These are phyloP conservation scores for Flaveria ramosissima DNA, from an alignment of 129 eudicot genomes.

Conservation along the genomic window DNA sequence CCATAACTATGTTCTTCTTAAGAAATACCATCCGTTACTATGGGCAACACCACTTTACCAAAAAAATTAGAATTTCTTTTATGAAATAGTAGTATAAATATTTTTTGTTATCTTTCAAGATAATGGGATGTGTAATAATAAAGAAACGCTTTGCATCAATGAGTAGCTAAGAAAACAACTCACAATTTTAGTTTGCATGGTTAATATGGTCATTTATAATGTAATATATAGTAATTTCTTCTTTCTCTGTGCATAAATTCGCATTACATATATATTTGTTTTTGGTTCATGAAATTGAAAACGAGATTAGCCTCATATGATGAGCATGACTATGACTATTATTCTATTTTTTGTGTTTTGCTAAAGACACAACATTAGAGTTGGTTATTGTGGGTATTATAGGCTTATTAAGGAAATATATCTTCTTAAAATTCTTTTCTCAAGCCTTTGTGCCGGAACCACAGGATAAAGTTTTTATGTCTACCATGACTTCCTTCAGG, in stretches of 20 bases:
- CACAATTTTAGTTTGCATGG: background rate
- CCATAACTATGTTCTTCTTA: too few species aligned
- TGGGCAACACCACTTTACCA: too few species aligned
- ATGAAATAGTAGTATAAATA: too few species aligned
- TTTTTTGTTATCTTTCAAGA: too few species aligned
- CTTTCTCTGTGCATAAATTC: background rate
- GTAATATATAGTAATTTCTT: background rate
- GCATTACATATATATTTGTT: background rate
- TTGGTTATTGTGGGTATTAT: background rate
- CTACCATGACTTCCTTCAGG: background rate
- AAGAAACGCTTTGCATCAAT: background rate
- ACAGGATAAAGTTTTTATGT: background rate
- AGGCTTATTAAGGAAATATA: background rate
- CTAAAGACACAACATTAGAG: background rate
- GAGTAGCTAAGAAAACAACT: background rate
- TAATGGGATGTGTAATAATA: too few species aligned
- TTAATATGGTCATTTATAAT: background rate
- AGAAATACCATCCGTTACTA: too few species aligned
- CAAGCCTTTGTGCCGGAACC: background rate
- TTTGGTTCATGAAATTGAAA: background rate
- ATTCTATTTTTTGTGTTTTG: background rate
- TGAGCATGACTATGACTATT: background rate
- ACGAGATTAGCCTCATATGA: background rate
- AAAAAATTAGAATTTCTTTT: too few species aligned
- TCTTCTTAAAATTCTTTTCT: background rate